Evolutionary conservation across 192 early-diverging fungal species (phyloP).

Genomic region (Entomortierella beljakovae): DNA sequence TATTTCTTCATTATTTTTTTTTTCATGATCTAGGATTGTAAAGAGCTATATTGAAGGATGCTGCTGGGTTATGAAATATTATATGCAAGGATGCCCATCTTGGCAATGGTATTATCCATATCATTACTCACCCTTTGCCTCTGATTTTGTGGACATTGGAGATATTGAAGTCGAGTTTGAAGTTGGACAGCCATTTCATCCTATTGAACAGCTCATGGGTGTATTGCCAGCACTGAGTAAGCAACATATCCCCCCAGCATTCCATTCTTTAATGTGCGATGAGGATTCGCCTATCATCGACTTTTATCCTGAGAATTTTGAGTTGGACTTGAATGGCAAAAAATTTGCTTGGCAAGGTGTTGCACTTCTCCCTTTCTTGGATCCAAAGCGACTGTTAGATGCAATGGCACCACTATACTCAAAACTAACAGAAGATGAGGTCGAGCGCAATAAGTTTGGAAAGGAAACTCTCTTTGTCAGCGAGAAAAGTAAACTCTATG

Average conservation of each 20-base stretch:
- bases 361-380: slow-evolving; percentile 95
- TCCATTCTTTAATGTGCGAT: slow-evolving; percentile 85
- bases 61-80: slow-evolving; percentile 97
- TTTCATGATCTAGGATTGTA: slow-evolving; percentile 58
- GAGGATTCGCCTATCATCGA: slow-evolving; percentile 89
- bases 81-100: slow-evolving; percentile 85
- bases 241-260: slow-evolving; percentile 73
- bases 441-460: slow-evolving; percentile 78
- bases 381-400: slow-evolving; percentile 81
- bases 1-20: background rate
- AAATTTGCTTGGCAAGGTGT: slow-evolving; percentile 95
- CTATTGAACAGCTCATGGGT: slow-evolving; percentile 98
- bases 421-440: slow-evolving; percentile 78
- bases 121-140: slow-evolving; percentile 93
- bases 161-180: slow-evolving; percentile 84
- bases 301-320: slow-evolving; percentile 94
- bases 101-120: slow-evolving; percentile 99
- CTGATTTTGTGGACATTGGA: slow-evolving; percentile 83
- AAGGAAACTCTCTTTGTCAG: slow-evolving; percentile 68
- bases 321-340: slow-evolving; percentile 86
- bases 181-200: slow-evolving; percentile 84
- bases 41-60: slow-evolving; percentile 93
- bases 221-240: slow-evolving; percentile 88
- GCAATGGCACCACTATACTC: slow-evolving; percentile 75
- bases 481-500: slow-evolving; percentile 71